Evolutionary conservation across 257 asterid genomes (phyloP), one percentile per base, ranked within the genome.

Genomic region (Nicotiana knightiana): DNA sequence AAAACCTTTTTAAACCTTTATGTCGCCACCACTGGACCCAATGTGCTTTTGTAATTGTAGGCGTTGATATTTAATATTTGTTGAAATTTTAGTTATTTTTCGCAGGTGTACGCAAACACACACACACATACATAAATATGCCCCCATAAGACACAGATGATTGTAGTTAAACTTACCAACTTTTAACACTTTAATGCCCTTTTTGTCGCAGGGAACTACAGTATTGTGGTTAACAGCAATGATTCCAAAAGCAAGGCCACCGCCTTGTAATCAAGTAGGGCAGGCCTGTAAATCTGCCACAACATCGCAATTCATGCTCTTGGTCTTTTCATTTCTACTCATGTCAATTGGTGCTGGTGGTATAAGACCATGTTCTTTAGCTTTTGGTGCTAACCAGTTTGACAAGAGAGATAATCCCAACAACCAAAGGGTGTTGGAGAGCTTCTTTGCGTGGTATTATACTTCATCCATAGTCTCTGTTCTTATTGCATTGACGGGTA

Each of bases 341-440:
- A 85, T 93, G 59, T 90, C 97, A 4, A 43, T 93, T 53, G 97
- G 97, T 12, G 91, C 94, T 2, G 97, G 97, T 11, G 97, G 97
- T n/a, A 82, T 92, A 66, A 87, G 92, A 81, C 83, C 97, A 7
- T 87, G 89, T 62, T 91, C 97, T 13, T 82, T 90, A 24, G 97
- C 97, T 7, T 93, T 93, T 85, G 97, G 97, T 26, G 95, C 93
- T 1, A 88, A 93, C 65, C 97, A 93, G 79, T 79, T 93, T 7
- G 90, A 86, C 85, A 81, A 63, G 3, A 84, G 81, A 57, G 77
- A 83, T 1, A 79, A 85, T 55, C 83, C 80, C 26, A 70, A 85
- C 59, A 91, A 87, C 39, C 87, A 81, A 11, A 85, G 81, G 1
- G 89, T 88, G 7, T 26, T 87, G 24, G 94, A 89, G 77, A 91